Percentiles rank a stretch among this genome's conserved stretches.
These are phyloP conservation scores for Metschnikowia kofuensis DNA, from an alignment of 805 yeast genomes.

Conservation along the genomic window DNA sequence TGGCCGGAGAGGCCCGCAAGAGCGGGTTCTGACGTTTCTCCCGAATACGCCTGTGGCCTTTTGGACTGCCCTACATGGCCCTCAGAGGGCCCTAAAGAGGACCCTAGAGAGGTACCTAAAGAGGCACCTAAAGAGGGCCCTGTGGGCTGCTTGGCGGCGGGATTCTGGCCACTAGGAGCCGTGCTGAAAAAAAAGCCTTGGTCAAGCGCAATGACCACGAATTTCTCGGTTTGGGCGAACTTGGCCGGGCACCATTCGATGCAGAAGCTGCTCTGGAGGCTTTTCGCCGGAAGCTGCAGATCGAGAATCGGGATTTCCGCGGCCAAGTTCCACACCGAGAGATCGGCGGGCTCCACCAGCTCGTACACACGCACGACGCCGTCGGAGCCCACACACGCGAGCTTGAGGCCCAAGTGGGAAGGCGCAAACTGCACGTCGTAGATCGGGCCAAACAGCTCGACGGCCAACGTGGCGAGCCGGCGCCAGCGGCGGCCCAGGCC, in stretches of 20 bases:
- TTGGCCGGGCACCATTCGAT: constrained; percentile 90
- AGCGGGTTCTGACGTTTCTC: too few relatives aligned
- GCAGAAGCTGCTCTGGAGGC: constrained; percentile 81
- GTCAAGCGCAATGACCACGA: constrained; percentile 82
- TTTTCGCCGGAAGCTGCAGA: constrained; percentile 68
- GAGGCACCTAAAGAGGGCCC: too few relatives aligned
- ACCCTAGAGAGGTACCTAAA: too few relatives aligned
- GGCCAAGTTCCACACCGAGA: constrained; percentile 76
- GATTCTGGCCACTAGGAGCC: neutral
- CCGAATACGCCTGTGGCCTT: too few relatives aligned
- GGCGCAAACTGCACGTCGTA: constrained; percentile 92
- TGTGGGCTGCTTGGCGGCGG: too few relatives aligned
- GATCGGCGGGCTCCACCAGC: constrained; percentile 84
- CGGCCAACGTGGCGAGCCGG: constrained; percentile 65
- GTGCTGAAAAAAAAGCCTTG: constrained; percentile 72
- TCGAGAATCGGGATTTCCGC: constrained; percentile 66
- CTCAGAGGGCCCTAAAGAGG: too few relatives aligned
- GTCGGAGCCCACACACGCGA: constrained; percentile 88
- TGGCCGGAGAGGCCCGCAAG: too few relatives aligned
- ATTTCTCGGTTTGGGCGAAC: constrained; percentile 67
- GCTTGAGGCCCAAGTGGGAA: constrained; percentile 69
- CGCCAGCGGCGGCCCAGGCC: constrained; percentile 86
- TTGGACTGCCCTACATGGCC: too few relatives aligned
- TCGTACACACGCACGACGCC: constrained; percentile 84
- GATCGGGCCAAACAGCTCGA: constrained; percentile 82